These are phyloP conservation scores for Diaporthe sp. DNA, from an alignment of 2,329 filamentous ascomycete species.

Conservation along the genomic window DNA sequence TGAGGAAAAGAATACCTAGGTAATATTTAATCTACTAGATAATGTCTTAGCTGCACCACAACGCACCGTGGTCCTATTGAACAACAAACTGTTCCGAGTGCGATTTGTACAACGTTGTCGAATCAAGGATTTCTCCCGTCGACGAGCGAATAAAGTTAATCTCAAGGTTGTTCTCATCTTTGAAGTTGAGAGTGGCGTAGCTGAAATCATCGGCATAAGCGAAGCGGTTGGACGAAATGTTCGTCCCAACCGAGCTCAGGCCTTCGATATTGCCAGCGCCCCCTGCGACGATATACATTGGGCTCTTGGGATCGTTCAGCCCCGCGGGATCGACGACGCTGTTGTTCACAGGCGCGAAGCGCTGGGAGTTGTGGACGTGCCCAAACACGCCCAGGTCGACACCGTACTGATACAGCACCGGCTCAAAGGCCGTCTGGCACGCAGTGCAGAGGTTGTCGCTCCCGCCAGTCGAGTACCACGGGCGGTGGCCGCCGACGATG, in stretches of 20 bases:
- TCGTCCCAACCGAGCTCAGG: conserved; percentile 56
- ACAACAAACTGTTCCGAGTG: conserved; percentile 61
- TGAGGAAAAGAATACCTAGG: background rate
- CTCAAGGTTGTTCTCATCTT: conserved; percentile 59
- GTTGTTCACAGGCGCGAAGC: conserved; percentile 59
- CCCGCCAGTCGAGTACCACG: conserved; percentile 60
- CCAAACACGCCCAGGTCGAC: conserved; percentile 70
- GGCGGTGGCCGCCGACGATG: conserved; percentile 58
- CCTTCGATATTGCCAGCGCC: conserved; percentile 71
- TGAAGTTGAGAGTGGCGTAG: conserved; percentile 63
- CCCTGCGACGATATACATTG: conserved; percentile 69
- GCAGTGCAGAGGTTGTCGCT: conserved; percentile 52
- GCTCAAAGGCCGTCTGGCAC: conserved; percentile 67
- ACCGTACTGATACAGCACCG: conserved; percentile 66
- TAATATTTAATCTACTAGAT: background rate
- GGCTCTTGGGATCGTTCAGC: conserved; percentile 55
- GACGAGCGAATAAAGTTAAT: conserved; percentile 65
- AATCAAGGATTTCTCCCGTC: conserved; percentile 63
- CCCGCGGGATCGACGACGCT: conserved; percentile 53
- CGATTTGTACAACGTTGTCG: conserved; percentile 62
- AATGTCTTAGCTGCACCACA: background rate
- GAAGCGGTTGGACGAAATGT: conserved; percentile 60
- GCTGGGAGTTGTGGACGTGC: conserved; percentile 71
- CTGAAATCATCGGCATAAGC: conserved; percentile 66
- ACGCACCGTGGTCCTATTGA: conserved; percentile 45